These are phyloP conservation scores for Lenwebbia sp. DNA, from an alignment of 345 rosid species.

Conservation along the genomic window DNA sequence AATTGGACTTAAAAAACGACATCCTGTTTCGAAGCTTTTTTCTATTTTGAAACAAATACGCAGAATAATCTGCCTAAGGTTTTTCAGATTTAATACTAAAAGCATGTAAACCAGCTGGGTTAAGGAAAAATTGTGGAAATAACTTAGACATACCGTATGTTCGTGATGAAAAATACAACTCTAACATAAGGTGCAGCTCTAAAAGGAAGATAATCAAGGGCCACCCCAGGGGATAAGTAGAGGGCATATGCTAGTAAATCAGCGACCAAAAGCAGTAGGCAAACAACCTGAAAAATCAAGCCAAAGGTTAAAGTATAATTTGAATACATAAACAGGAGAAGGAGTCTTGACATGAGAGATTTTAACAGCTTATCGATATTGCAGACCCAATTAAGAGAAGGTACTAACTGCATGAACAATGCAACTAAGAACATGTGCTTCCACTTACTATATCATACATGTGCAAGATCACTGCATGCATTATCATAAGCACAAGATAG, in stretches of 20 bases:
- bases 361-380: not conserved
- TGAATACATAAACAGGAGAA: not conserved
- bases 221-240: constrained; percentile 59
- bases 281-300: constrained; percentile 51
- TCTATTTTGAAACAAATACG: not conserved
- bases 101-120: not conserved
- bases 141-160: constrained; percentile 44
- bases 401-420: not conserved
- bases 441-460: not conserved
- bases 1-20: not conserved
- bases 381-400: not conserved
- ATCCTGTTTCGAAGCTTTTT: not conserved
- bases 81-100: not conserved
- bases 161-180: constrained; percentile 67
- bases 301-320: not conserved
- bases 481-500: not conserved
- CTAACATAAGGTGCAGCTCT: constrained; percentile 85
- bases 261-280: constrained; percentile 48
- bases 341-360: not conserved
- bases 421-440: not conserved
- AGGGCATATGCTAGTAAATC: constrained; percentile 70
- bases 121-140: not conserved
- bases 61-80: not conserved
- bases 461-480: not conserved
- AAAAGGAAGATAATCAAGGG: constrained; percentile 56